Conservation (phyloP, 2,329 filamentous ascomycete genomes). For the Cladophialophora bantiana region DNA sequence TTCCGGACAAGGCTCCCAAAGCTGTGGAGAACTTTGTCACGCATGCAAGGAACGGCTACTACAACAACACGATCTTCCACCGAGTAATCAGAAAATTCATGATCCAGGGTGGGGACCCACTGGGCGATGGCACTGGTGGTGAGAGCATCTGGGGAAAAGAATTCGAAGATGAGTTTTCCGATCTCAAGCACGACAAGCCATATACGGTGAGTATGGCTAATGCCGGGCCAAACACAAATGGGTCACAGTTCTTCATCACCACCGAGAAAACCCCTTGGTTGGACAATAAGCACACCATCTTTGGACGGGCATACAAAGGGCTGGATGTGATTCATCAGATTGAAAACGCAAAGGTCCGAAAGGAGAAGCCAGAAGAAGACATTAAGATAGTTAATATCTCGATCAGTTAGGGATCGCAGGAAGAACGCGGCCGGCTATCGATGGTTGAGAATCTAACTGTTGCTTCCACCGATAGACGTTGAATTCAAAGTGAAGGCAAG, state of each 20-base stretch:
- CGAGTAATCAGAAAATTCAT: constrained; percentile 98
- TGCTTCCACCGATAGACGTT: too few relatives aligned
- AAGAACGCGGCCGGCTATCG: too few relatives aligned
- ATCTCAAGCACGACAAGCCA: constrained; percentile 89
- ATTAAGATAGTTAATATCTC: constrained; percentile 94
- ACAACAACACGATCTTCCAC: constrained; percentile 98
- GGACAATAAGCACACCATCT: constrained; percentile 95
- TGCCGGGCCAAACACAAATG: constrained; percentile 92
- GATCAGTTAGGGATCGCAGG: constrained; percentile 36
- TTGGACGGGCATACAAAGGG: constrained; percentile 87
- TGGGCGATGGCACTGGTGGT: constrained; percentile 87
- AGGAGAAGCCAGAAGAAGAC: constrained; percentile 95
- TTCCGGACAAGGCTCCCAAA: constrained; percentile 90
- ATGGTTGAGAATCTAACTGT: too few relatives aligned
- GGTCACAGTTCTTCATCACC: constrained; percentile 91
- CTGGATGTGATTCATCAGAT: constrained; percentile 96
- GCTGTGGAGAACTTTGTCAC: constrained; percentile 98
- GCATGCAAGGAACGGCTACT: constrained; percentile 87
- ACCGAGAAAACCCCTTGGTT: constrained; percentile 98
- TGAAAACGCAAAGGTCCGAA: constrained; percentile 84
- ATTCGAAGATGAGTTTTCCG: constrained; percentile 93
- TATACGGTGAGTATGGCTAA: constrained; percentile 99
- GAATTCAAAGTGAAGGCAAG: background rate
- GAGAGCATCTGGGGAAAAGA: constrained; percentile 92
- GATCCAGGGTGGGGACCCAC: constrained; percentile 87